Evolutionary conservation across 371 early-diverging fungal genomes (phyloP), one percentile per base, ranked within the genome.

Genomic region (Nematocida sp.): DNA sequence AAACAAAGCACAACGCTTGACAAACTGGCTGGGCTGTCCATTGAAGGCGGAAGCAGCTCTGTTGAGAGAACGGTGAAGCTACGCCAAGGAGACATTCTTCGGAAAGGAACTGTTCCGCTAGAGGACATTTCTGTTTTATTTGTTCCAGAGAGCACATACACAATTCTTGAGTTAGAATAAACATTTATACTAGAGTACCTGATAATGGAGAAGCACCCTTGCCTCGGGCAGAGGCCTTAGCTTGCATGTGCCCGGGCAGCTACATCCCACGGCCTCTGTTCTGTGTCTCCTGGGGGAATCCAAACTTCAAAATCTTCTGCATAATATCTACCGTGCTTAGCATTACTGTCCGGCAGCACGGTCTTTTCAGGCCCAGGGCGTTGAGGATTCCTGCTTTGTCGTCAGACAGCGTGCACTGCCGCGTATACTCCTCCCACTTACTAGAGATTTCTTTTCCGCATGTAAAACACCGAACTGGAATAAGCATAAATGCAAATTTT

Each of bases 281-380:
- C 62, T 43, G 21, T 3, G 67, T 37, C 49, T 76, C 76, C 54
- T 76, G 76, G 21, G 64, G 79, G 58, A 57, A 49, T 40, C 92
- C 91, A 83, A 90, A 96, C 81, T 93, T 90, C 57, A 96, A 83
- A 32, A 96, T 86, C 83, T 96, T 96, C 81, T 96, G 95, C 82
- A 95, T 95, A 80, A 96, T 86, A 78, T 98, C 96, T 37, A 95
- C 95, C 82, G 96, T 96, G 13, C 94, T 92, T 51, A 98, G 87
- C 37, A 95, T 89, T 94, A 96, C 96, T 77, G 96, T 88, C 66
- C 99, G 86, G 86, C 99, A 98, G 87, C 99, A 98, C 77, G 93
- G 93, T 58, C 99, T 87, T 85, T 90, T 90, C 65, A 98, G 85
- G 45, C 92, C 94, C 57, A 95, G 87, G 40, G 87, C 85, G 77